Conservation (phyloP, 2,329 filamentous ascomycete genomes). For the Claviceps pusilla region DNA sequence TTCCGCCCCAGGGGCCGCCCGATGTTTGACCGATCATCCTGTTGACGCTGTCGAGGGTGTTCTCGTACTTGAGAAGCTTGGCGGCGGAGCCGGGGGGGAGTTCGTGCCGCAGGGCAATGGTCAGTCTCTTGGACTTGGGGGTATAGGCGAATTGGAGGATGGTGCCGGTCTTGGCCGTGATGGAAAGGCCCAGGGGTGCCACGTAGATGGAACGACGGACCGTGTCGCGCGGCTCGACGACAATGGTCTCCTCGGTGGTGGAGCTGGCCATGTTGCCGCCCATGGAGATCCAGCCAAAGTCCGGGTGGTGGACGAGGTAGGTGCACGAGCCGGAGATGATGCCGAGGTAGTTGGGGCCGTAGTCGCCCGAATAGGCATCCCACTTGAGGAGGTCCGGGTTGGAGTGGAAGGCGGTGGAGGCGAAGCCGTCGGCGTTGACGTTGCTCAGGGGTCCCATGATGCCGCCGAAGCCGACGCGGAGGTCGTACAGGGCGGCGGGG, state of each 20-base stretch:
- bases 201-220: conserved; percentile 34
- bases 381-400: conserved; percentile 40
- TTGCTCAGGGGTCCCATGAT: conserved; percentile 37
- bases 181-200: conserved; percentile 26
- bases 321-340: conserved; percentile 33
- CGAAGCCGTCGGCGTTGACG: conserved; percentile 39
- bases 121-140: background rate
- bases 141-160: conserved; percentile 24
- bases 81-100: background rate
- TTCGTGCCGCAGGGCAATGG: background rate
- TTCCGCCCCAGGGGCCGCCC: too few species aligned
- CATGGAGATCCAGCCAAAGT: conserved; percentile 33
- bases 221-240: conserved; percentile 28
- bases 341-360: conserved; percentile 39
- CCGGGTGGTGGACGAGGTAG: conserved; percentile 30
- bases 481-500: conserved; percentile 31
- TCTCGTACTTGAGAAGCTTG: background rate
- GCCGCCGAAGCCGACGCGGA: conserved; percentile 40
- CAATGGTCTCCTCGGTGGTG: conserved; percentile 14
- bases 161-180: conserved; percentile 28
- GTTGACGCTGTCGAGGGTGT: background rate
- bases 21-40: too few species aligned
- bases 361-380: conserved; percentile 43
- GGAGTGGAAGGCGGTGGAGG: conserved; percentile 40
- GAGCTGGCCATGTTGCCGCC: conserved; percentile 26